Evolutionary conservation across 2,329 filamentous ascomycete species (phyloP), one percentile per base, ranked within the genome.

Genomic region (Aspergillus persii): DNA sequence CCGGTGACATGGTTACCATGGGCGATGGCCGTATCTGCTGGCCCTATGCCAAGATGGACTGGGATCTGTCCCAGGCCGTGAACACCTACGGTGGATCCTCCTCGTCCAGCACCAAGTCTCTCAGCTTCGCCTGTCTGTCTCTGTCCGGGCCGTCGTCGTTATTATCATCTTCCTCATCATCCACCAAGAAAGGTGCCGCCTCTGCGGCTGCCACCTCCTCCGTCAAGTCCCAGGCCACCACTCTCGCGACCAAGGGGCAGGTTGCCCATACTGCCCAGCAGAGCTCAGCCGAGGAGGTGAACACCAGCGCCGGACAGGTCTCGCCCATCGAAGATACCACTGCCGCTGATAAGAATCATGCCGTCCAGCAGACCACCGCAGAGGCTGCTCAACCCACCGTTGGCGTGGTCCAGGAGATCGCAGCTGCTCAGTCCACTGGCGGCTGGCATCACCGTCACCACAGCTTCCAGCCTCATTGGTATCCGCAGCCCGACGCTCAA

Each of bases 1-100:
- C 84, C 7, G 85, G 85, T 44, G 85, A 88, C 66, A 86, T 87
- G 79, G 84, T 85, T 9, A 85, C 82, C 33, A 81, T 85, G 76
- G 65, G 73, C n/a, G 82, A 85, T 60, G 64, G 62, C n/a, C 82
- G 82, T 51, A 78, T 88, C 65, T 87, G 85, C 78, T 88, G 76
- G 54, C 71, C 76, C 27, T 78, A 79, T 62, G 66, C 78, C 29
- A 75, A 72, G 53, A 71, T 75, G 56, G 71, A 69, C 3, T 79
- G 77, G 76, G 74, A 77, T 60, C 64, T 79, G 6, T 75, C 76
- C 1, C 69, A 76, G 63, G 63, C 66, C 3, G 68, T 70, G n/a
- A 61, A 60, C 54, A 49, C 41, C 9, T 56, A 27, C 30, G 33
- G 44, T 46, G 27, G 56, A 8, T 47, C 61, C 36, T 41, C 36